Evolutionary conservation across 441 rosid genomes (phyloP), one percentile per base, ranked within the genome.

Genomic region (Populus tomentosa): DNA sequence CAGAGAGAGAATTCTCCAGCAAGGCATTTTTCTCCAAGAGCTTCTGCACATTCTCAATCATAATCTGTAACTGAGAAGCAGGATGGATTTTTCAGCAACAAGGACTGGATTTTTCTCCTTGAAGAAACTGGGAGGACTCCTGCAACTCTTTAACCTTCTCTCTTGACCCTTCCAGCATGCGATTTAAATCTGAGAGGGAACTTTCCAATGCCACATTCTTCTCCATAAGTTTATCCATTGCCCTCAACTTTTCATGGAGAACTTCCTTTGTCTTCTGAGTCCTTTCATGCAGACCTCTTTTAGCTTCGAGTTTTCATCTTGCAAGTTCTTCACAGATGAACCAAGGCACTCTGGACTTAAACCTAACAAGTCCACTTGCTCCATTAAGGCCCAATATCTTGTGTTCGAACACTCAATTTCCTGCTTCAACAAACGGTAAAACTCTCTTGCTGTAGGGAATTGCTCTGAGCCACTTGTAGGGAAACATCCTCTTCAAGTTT

Each of bases 401-500:
- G 75, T 83, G 77, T 83, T 89, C 87, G 90, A 88, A 65, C 82
- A 88, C 78, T 94, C 87, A 69, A 97, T 83, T 78, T 94, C 98
- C 86, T 92, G 92, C 85, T 91, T 93, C 88, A 97, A 87, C n/a
- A n/a, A n/a, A 85, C 90, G 86, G 81, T 83, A 83, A 75, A 94
- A n/a, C n/a, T 92, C 86, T 94, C 98, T 77, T 92, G 97, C 86
- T 94, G 98, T 78, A 94, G 90, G 75, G 91, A 86, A 85, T 88
- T 89, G 82, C 93, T 88, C 78, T 90, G 92, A 69, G 90, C 88
- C 79, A 88, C 90, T 83, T 94, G 90, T 77, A 88, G 84, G 75
- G 84, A 88, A 80, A 94, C 88, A 79, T 93, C 95, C 10, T 86
- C 85, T 85, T 94, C 98, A 75, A 97, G 98, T 82, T 91, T 91